These are phyloP conservation scores for Prunus armeniaca DNA, from an alignment of 306 rosid genomes.

Conservation along the genomic window DNA sequence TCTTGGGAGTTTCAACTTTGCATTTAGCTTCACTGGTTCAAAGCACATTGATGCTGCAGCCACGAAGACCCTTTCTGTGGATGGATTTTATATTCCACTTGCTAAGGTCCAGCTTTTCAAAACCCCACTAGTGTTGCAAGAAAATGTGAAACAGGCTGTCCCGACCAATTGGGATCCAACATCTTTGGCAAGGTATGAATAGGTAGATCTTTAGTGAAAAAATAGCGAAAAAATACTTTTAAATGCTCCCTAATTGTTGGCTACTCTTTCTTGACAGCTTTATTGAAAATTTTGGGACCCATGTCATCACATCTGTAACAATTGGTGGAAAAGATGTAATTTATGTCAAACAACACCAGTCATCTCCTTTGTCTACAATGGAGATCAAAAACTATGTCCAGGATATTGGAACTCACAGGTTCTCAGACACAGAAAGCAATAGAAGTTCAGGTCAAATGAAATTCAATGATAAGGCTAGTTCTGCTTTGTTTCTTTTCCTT, in stretches of 20 bases:
- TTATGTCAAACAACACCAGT: slow-evolving; percentile 72
- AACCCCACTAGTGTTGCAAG: slow-evolving; percentile 50
- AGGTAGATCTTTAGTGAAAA: slow-evolving; percentile 10
- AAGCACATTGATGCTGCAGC: slow-evolving; percentile 59
- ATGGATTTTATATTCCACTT: slow-evolving; percentile 75
- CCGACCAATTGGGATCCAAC: slow-evolving; percentile 75
- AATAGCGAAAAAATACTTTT: slow-evolving; percentile 13
- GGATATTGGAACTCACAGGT: slow-evolving; percentile 75
- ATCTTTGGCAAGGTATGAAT: slow-evolving; percentile 67
- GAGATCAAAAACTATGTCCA: slow-evolving; percentile 77
- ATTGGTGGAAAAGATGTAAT: slow-evolving; percentile 91
- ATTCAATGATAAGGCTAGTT: slow-evolving; percentile 79
- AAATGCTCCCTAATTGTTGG: slow-evolving; percentile 22
- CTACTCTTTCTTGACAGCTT: slow-evolving; percentile 55
- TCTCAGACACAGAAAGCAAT: slow-evolving; percentile 49
- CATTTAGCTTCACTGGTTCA: slow-evolving; percentile 90
- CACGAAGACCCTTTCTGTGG: slow-evolving; percentile 67
- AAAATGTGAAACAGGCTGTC: slow-evolving; percentile 58
- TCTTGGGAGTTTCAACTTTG: slow-evolving; percentile 78
- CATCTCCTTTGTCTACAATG: slow-evolving; percentile 65
- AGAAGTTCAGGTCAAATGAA: slow-evolving; percentile 61
- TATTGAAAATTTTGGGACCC: slow-evolving; percentile 85
- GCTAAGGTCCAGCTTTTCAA: slow-evolving; percentile 64
- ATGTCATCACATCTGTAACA: slow-evolving; percentile 74
- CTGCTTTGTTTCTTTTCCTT: slow-evolving; percentile 8